Conservation (phyloP, 2,329 filamentous ascomycete genomes). For the Ophiostoma triangulosporum region DNA sequence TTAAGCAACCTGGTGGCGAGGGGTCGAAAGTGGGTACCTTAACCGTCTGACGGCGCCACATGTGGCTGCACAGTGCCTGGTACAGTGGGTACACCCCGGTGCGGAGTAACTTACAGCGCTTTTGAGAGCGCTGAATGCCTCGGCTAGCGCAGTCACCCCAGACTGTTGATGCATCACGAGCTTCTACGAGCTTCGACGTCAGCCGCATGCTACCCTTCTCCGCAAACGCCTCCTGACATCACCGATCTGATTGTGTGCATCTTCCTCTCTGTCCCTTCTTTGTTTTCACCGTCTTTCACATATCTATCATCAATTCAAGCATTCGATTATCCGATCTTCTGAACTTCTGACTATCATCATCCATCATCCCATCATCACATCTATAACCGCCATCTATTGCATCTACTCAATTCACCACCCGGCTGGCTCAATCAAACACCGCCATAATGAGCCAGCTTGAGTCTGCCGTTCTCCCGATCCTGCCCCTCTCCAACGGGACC, state of each 20-base stretch:
- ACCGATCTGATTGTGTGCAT: neutral
- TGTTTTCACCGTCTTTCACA: neutral
- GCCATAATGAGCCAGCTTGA: constrained; percentile 22
- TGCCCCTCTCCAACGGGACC: constrained; percentile 66
- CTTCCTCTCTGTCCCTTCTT: neutral
- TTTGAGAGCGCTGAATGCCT: constrained; percentile 6
- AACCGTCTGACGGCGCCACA: neutral
- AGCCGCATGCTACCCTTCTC: neutral
- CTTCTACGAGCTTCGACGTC: constrained; percentile 9
- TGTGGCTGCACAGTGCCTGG: constrained; percentile 1
- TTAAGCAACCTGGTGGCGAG: constrained; percentile 4
- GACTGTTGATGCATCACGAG: constrained; percentile 6
- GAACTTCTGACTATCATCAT: neutral
- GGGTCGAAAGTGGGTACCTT: constrained; percentile 3
- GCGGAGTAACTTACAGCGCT: neutral
- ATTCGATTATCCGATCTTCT: neutral
- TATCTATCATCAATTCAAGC: too few species aligned
- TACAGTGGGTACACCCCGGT: too few species aligned
- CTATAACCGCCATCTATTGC: neutral
- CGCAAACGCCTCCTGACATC: neutral
- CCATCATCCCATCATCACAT: neutral
- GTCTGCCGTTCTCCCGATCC: constrained; percentile 51
- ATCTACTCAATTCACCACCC: neutral
- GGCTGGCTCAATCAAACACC: neutral
- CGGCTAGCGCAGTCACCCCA: constrained; percentile 4